Percentiles rank a stretch among this genome's conserved stretches.
These are phyloP conservation scores for Oryza officinalis DNA, from an alignment of 176 grass and related monocot genomes.

Conservation along the genomic window DNA sequence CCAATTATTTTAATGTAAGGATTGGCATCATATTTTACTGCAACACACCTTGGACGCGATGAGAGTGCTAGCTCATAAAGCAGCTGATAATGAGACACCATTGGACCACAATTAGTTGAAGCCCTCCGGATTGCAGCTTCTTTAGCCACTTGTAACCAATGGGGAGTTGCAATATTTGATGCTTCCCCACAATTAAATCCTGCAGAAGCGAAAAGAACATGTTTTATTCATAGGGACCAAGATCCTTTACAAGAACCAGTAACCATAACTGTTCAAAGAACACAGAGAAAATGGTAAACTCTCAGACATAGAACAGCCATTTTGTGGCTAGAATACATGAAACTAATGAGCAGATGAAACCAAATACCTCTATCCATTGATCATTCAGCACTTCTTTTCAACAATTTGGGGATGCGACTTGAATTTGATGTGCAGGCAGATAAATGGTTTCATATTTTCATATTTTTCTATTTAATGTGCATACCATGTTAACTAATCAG, in stretches of 20 bases:
- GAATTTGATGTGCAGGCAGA: neutral
- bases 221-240: constrained; percentile 14
- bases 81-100: constrained; percentile 99
- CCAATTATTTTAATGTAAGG: constrained; percentile 11
- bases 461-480: neutral
- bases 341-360: constrained; percentile 15
- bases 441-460: neutral
- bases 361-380: neutral
- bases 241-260: constrained; percentile 17
- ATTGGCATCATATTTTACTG: constrained; percentile 25
- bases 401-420: neutral
- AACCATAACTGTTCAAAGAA: constrained; percentile 9
- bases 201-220: constrained; percentile 44
- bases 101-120: constrained; percentile 94
- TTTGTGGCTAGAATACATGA: constrained; percentile 9
- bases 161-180: constrained; percentile 96
- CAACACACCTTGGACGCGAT: constrained; percentile 66
- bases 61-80: constrained; percentile 92
- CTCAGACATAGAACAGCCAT: neutral
- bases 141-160: constrained; percentile 95
- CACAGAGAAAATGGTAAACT: constrained; percentile 7
- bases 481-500: constrained; percentile 9
- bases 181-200: constrained; percentile 99
- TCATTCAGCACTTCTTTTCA: neutral
- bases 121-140: constrained; percentile 99